Evolutionary conservation across 2,329 filamentous ascomycete species (phyloP).

Genomic region (Pestalotiopsis sp.): DNA sequence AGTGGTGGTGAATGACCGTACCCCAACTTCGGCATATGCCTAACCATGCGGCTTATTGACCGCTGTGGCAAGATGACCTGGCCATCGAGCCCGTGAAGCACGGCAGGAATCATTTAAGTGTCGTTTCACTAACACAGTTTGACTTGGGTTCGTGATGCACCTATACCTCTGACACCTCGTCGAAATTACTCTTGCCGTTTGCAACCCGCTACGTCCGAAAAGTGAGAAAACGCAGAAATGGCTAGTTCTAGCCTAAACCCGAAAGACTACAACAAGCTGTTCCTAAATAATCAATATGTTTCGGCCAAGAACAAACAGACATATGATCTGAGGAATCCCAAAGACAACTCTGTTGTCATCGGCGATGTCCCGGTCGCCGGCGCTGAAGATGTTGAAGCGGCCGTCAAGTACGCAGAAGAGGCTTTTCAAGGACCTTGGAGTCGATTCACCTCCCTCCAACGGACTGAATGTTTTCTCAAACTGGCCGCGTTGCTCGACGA

Average conservation of each 20-base stretch:
- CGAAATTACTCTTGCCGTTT: not conserved
- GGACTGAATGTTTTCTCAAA: not conserved
- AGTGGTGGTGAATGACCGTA: not conserved
- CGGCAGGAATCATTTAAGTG: not conserved
- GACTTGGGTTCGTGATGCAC: no score
- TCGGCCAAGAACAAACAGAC: not conserved
- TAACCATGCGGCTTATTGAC: not conserved
- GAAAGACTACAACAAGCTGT: not conserved
- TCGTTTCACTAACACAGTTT: no score
- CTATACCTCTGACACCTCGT: no score
- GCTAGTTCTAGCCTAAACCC: not conserved
- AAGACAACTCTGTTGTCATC: not conserved
- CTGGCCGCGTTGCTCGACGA: not conserved
- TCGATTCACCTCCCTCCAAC: not conserved
- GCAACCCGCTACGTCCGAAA: not conserved
- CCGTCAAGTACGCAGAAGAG: constrained; percentile 47
- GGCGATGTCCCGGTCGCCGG: constrained; percentile 19
- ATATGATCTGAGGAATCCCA: not conserved
- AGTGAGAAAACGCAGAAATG: not conserved
- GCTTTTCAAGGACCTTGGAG: constrained; percentile 37
- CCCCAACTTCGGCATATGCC: not conserved
- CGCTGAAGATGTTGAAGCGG: constrained; percentile 44
- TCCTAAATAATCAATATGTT: not conserved
- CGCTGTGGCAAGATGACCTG: not conserved
- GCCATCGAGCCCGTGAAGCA: not conserved